Percentiles rank a stretch among this genome's conserved stretches.
phyloP scores from a whole-genome alignment of 345 rosid genomes.

The Aquilaria yunnanensis region DNA sequence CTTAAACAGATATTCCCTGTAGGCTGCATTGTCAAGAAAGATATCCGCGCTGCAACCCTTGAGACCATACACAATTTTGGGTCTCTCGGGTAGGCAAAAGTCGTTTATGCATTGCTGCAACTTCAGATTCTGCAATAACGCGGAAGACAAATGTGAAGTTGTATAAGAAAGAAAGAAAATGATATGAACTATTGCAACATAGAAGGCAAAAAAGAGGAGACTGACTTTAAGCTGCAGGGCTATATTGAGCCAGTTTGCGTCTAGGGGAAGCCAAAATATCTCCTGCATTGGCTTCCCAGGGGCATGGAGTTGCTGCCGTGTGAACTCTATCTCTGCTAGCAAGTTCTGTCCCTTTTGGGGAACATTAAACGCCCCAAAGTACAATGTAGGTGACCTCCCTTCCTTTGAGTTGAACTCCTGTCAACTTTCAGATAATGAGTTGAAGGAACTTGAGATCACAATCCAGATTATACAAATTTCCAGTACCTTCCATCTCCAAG shows the following conservation, averaged over 20 bases:
- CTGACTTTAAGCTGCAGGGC: conserved; percentile 26
- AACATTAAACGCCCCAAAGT: conserved; percentile 30
- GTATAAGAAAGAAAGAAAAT: neutral
- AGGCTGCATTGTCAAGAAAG: conserved; percentile 24
- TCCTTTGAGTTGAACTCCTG: conserved; percentile 20
- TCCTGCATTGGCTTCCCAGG: conserved; percentile 23
- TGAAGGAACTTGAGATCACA: neutral
- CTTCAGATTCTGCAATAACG: conserved; percentile 17
- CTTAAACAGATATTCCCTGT: conserved; percentile 21
- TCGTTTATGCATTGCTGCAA: conserved; percentile 21
- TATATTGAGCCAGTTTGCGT: conserved; percentile 18
- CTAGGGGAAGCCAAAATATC: conserved; percentile 27
- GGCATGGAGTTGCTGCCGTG: conserved; percentile 19
- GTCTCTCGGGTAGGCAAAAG: conserved; percentile 21
- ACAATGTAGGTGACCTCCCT: conserved; percentile 21
- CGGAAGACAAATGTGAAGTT: neutral
- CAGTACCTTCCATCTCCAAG: conserved; percentile 35
- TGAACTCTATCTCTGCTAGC: conserved; percentile 23
- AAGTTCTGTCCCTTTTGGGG: conserved; percentile 25
- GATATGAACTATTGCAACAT: neutral
- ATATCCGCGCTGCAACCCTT: conserved; percentile 29
- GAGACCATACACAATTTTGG: conserved; percentile 21
- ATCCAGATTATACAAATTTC: neutral
- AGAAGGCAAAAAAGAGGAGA: too few species aligned
- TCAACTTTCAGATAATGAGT: neutral